Evolutionary conservation across 495 filamentous ascomycete genomes (phyloP), one percentile per base, ranked within the genome.

Genomic region (Chaetomium cochliodes): DNA sequence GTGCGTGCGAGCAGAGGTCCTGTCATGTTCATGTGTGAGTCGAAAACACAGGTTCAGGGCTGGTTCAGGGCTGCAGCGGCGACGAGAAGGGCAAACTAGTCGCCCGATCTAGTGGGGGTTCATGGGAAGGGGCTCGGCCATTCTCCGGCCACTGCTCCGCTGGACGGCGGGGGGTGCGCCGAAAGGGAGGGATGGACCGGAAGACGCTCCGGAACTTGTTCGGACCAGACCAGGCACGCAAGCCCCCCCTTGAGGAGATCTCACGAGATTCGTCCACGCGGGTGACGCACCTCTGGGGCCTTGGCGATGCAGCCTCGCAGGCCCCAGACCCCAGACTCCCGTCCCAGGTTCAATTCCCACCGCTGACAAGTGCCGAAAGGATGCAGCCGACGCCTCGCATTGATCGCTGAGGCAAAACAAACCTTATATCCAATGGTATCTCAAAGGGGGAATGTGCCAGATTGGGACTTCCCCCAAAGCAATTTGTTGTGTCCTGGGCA

Each of bases 401-500:
- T 54, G 28, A 54, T 33, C 25, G 33, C n/a, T 41, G 33, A 41
- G n/a, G 53, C 30, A 37, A 54, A 39, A 44, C 0, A 39, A 9
- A 54, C 13, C 12, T 7, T 2, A 33, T 26, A 39, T 8, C 53
- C 53, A 56, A 56, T 56, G 53, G 33, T 39, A 6, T 11, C n/a
- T 28, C 33, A 37, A 23, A 23, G 23, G 55, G 46, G 39, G 49
- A 64, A 37, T 41, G 52, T 6, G 13, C 65, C 33, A 63, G 55
- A 63, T 69, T 57, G 59, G 22, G 16, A 22, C 12, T 26, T 39
- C 23, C n/a, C 5, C 13, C 37, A 20, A n/a, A 42, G 30, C 15
- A 58, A 58, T 59, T 30, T 46, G 39, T 16, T 26, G 20, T 28
- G 15, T 30, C n/a, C 26, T 46, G 56, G 26, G 20, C 23, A 13